Percentiles rank a stretch among this genome's conserved stretches.
These are phyloP conservation scores for Taphrina confusa DNA, from an alignment of 1,139 yeast species.

Conservation along the genomic window DNA sequence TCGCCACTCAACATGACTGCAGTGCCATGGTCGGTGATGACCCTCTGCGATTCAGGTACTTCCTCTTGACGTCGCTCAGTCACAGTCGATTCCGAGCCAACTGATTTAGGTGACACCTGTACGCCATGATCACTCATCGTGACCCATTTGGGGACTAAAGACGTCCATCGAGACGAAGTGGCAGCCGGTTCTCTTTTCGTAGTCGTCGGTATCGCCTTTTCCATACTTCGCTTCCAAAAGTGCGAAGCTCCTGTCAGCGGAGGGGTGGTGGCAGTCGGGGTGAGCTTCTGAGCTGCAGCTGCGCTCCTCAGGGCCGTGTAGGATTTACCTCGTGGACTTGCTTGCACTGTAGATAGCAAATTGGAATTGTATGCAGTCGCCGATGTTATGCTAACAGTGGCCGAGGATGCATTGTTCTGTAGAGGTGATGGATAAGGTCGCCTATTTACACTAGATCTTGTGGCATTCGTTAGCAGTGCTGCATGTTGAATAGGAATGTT, in stretches of 20 bases:
- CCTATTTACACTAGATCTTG: too few relatives aligned
- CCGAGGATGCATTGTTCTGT: conserved; percentile 10
- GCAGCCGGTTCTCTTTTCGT: too few relatives aligned
- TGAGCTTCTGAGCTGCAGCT: conserved; percentile 22
- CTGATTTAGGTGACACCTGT: neutral
- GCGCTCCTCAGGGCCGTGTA: conserved; percentile 22
- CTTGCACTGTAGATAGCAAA: neutral
- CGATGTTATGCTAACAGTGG: conserved; percentile 15
- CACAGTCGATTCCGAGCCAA: too few relatives aligned
- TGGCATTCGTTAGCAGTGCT: too few relatives aligned
- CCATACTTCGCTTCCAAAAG: conserved; percentile 9
- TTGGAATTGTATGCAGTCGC: conserved; percentile 12
- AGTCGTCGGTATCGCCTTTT: neutral
- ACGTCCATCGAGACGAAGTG: conserved; percentile 5
- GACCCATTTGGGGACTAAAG: conserved; percentile 1
- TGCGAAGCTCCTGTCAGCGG: neutral
- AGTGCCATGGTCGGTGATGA: neutral
- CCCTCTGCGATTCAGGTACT: neutral
- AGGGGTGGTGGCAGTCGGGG: neutral
- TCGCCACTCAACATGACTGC: conserved; percentile 1
- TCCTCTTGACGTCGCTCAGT: too few relatives aligned
- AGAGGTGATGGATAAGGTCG: conserved; percentile 25
- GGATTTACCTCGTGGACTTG: conserved; percentile 16
- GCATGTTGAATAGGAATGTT: neutral
- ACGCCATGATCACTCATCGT: neutral